Percentiles rank a stretch among this genome's conserved stretches.
Evolutionary conservation across 305 asterid genomes (phyloP).

Genomic region (Fraxinus platypoda): DNA sequence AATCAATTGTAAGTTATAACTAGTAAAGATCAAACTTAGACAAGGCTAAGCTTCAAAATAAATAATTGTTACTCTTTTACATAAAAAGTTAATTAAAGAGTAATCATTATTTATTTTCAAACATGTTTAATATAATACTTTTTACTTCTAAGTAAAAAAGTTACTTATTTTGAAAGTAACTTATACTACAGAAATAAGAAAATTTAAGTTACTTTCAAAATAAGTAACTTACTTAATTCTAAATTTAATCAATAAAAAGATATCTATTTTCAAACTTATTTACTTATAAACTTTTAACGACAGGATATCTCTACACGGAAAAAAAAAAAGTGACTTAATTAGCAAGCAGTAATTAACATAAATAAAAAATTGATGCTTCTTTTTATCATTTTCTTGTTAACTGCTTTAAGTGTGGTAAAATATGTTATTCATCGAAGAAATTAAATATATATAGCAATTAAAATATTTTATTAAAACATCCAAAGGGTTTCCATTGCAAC

Average conservation of each 20-base stretch:
- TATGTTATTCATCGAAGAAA: neutral
- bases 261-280: neutral
- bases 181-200: neutral
- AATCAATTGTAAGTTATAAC: neutral
- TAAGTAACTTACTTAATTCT: neutral
- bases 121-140: neutral
- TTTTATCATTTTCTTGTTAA: neutral
- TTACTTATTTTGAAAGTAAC: neutral
- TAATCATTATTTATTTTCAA: neutral
- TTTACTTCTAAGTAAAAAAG: neutral
- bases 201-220: neutral
- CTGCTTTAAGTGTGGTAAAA: neutral
- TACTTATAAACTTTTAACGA: neutral
- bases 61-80: neutral
- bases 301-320: neutral
- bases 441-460: neutral
- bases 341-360: neutral
- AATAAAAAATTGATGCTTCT: neutral
- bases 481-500: neutral
- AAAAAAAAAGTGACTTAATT: neutral
- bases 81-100: too few species aligned
- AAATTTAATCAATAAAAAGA: neutral
- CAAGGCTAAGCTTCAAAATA: neutral
- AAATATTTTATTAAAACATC: neutral
- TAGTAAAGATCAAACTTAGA: neutral